A percentile compares a stretch with the other conserved stretches of the same genome.
Conservation (phyloP, 1,284 basidiomycete species). For the Termitomyces sp. region DNA sequence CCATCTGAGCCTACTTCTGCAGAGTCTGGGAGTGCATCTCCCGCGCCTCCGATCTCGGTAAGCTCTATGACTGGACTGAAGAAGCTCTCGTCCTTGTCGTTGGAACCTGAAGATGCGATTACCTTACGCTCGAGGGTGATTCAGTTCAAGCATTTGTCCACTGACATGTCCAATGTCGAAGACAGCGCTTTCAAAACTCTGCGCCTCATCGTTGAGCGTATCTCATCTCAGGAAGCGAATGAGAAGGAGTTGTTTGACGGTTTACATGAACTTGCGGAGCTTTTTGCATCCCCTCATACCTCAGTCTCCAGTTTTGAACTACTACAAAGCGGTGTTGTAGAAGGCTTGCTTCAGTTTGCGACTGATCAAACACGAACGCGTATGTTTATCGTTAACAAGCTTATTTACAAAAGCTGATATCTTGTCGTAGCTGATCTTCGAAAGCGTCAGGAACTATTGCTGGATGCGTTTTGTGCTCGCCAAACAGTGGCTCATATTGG, state of each 20-base stretch:
- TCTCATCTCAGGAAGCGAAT: constrained; percentile 50
- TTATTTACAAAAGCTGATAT: constrained; percentile 5
- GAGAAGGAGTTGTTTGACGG: constrained; percentile 64
- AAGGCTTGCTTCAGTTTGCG: constrained; percentile 80
- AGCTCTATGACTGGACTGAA: constrained; percentile 55
- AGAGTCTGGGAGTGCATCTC: constrained; percentile 27
- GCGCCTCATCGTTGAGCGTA: constrained; percentile 57
- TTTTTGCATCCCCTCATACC: constrained; percentile 74
- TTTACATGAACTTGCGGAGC: constrained; percentile 66
- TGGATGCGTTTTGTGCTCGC: constrained; percentile 67
- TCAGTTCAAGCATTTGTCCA: constrained; percentile 69
- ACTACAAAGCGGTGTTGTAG: constrained; percentile 89
- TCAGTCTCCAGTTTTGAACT: constrained; percentile 96
- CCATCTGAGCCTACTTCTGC: constrained; percentile 28
- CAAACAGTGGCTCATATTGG: constrained; percentile 37
- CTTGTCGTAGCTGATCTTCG: constrained; percentile 43
- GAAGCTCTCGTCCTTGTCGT: constrained; percentile 55
- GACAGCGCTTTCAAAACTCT: constrained; percentile 65
- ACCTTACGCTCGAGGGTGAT: constrained; percentile 86
- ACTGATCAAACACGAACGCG: constrained; percentile 59
- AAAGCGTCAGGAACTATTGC: constrained; percentile 67
- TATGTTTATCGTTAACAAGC: constrained; percentile 25
- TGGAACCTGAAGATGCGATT: constrained; percentile 85
- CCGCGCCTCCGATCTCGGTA: constrained; percentile 30
- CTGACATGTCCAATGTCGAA: constrained; percentile 53